Conservation (phyloP, 306 rosid genomes). For the Fagus sylvatica region DNA sequence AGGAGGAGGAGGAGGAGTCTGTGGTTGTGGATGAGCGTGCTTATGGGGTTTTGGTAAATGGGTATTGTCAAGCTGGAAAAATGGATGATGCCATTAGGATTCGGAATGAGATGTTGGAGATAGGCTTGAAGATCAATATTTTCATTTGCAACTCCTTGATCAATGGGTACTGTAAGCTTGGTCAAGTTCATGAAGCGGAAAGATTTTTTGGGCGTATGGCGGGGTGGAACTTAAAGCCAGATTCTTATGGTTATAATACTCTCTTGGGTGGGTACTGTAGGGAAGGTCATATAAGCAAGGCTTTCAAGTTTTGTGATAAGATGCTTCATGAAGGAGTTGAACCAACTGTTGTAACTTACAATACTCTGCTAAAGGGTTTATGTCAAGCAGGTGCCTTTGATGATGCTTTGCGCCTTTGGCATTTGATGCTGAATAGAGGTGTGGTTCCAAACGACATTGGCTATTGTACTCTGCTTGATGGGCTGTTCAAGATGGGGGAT, state of each 20-base stretch:
- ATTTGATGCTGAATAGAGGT: slow-evolving; percentile 55
- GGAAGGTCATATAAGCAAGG: slow-evolving; percentile 30
- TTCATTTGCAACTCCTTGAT: slow-evolving; percentile 74
- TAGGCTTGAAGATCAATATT: slow-evolving; percentile 58
- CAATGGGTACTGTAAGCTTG: slow-evolving; percentile 66
- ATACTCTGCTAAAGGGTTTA: slow-evolving; percentile 69
- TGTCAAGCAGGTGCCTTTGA: slow-evolving; percentile 41
- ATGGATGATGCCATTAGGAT: slow-evolving; percentile 73
- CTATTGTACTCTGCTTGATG: slow-evolving; percentile 76
- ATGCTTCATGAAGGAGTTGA: slow-evolving; percentile 56
- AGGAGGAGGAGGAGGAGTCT: slow-evolving; percentile 34
- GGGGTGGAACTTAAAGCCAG: slow-evolving; percentile 57
- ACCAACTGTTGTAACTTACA: slow-evolving; percentile 66
- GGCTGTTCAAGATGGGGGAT: slow-evolving; percentile 62
- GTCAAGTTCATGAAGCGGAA: slow-evolving; percentile 48
- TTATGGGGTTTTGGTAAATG: slow-evolving; percentile 67
- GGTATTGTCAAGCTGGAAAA: slow-evolving; percentile 64
- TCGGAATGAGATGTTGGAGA: slow-evolving; percentile 58
- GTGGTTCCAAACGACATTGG: slow-evolving; percentile 65
- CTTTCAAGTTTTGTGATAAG: slow-evolving; percentile 57
- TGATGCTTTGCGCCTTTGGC: slow-evolving; percentile 67
- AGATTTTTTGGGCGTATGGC: slow-evolving; percentile 45
- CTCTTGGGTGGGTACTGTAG: slow-evolving; percentile 44
- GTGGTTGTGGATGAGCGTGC: slow-evolving; percentile 56
- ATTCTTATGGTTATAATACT: slow-evolving; percentile 50